Conservation (phyloP, 768 basidiomycete species). For the Suillus weaverae region DNA sequence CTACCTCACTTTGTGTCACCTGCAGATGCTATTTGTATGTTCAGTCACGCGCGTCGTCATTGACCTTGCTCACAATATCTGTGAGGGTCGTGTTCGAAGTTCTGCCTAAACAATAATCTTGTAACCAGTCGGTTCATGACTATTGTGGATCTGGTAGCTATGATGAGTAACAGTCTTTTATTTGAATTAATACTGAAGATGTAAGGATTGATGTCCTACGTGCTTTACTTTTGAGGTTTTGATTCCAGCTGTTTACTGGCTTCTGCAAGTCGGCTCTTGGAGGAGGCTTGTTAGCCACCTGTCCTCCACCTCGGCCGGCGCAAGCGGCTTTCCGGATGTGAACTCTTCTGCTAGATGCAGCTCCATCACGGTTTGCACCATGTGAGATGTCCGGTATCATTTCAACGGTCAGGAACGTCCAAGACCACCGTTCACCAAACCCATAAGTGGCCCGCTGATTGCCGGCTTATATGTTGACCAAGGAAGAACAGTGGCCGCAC, state of each 20-base stretch:
- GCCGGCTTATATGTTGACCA: neutral
- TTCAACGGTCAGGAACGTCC: neutral
- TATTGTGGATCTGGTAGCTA: neutral
- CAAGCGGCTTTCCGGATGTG: neutral
- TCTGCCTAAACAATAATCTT: neutral
- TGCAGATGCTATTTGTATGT: neutral
- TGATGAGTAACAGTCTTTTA: neutral
- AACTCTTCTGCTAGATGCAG: neutral
- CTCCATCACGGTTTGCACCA: neutral
- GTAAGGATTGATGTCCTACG: neutral
- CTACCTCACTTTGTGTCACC: neutral
- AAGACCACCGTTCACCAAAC: neutral
- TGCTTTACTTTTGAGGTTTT: neutral
- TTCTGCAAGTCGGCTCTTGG: neutral
- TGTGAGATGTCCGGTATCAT: neutral
- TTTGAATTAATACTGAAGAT: neutral
- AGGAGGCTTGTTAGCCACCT: neutral
- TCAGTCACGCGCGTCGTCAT: neutral
- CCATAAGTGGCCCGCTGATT: neutral
- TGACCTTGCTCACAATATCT: neutral
- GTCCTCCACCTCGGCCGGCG: neutral
- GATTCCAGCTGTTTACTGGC: neutral
- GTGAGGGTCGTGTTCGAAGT: neutral
- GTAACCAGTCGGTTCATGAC: neutral
- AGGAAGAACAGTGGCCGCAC: neutral